phyloP scores from a whole-genome alignment of 371 early-diverging fungal genomes.

The Mucor lusitanicus region DNA sequence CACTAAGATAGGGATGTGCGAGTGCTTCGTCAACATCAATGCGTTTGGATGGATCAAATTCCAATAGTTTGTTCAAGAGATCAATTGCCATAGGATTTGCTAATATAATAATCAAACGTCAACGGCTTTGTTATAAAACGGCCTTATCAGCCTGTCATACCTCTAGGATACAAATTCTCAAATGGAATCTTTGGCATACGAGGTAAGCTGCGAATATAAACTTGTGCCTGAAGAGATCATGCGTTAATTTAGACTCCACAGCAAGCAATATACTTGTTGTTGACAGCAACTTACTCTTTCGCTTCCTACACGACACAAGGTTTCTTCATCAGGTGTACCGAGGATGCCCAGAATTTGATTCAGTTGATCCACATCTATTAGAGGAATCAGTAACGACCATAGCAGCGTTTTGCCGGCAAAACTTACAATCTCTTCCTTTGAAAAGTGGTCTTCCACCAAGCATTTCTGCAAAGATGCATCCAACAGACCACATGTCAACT shows the following conservation, averaged over 20 bases:
- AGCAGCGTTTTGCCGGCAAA: not conserved
- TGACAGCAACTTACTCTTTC: slow-evolving; percentile 66
- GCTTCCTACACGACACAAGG: slow-evolving; percentile 81
- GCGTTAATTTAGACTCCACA: not conserved
- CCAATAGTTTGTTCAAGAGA: slow-evolving; percentile 76
- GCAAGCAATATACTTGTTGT: too few species aligned
- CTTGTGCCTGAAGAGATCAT: slow-evolving; percentile 73
- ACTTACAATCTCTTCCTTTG: slow-evolving; percentile 86
- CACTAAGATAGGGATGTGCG: slow-evolving; percentile 76
- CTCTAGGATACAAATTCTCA: slow-evolving; percentile 75
- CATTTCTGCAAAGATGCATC: slow-evolving; percentile 98
- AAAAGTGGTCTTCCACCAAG: slow-evolving; percentile 88
- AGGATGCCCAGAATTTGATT: slow-evolving; percentile 96
- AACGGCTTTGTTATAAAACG: not conserved
- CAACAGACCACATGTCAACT: slow-evolving; percentile 98
- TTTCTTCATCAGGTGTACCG: slow-evolving; percentile 97
- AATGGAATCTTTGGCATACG: slow-evolving; percentile 89
- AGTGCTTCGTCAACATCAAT: slow-evolving; percentile 84
- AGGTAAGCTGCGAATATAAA: slow-evolving; percentile 92
- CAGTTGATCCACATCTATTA: slow-evolving; percentile 92
- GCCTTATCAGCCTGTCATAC: slow-evolving; percentile 6
- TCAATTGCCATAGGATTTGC: slow-evolving; percentile 76
- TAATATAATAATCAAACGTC: slow-evolving; percentile 4
- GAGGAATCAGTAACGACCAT: not conserved
- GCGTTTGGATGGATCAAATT: slow-evolving; percentile 80